Percentiles rank a stretch among this genome's conserved stretches.
These are phyloP conservation scores for Ogataea populi-albae DNA, from an alignment of 805 yeast genomes.

Conservation along the genomic window DNA sequence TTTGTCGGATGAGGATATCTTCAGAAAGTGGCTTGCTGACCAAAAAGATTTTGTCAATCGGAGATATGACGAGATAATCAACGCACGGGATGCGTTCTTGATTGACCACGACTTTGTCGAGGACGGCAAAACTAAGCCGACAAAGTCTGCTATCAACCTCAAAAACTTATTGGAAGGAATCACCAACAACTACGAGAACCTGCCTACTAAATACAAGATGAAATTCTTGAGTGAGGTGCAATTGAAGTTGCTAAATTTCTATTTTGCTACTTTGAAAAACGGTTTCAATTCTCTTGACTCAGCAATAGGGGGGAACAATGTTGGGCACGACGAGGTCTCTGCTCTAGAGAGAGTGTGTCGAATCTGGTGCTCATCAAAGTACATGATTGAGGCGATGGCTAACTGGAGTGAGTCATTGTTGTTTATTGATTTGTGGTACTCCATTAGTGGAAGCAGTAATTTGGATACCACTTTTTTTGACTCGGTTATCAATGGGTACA, in stretches of 20 bases:
- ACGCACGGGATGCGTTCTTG: slow-evolving; percentile 46
- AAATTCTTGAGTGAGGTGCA: slow-evolving; percentile 59
- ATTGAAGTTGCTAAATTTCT: slow-evolving; percentile 51
- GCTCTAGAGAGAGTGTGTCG: slow-evolving; percentile 40
- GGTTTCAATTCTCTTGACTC: slow-evolving; percentile 43
- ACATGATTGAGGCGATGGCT: slow-evolving; percentile 36
- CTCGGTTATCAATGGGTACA: slow-evolving; percentile 39
- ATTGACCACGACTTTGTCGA: slow-evolving; percentile 57
- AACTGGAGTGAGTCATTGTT: slow-evolving; percentile 42
- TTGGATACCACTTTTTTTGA: slow-evolving; percentile 41
- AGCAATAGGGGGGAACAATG: slow-evolving; percentile 26
- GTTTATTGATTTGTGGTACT: slow-evolving; percentile 42
- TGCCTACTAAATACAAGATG: slow-evolving; percentile 51
- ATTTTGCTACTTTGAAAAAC: slow-evolving; percentile 41
- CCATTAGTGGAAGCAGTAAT: slow-evolving; percentile 22
- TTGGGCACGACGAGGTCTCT: slow-evolving; percentile 18
- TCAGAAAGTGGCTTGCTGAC: slow-evolving; percentile 49
- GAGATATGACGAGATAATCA: slow-evolving; percentile 51
- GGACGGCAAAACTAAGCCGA: slow-evolving; percentile 49
- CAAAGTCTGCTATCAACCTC: slow-evolving; percentile 58
- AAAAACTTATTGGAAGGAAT: slow-evolving; percentile 55
- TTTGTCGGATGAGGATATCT: slow-evolving; percentile 27
- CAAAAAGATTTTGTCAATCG: slow-evolving; percentile 51
- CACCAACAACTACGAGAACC: slow-evolving; percentile 51
- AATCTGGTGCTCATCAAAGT: slow-evolving; percentile 37